These are phyloP conservation scores for Citrus reticulata DNA, from an alignment of 345 rosid genomes.

Conservation along the genomic window DNA sequence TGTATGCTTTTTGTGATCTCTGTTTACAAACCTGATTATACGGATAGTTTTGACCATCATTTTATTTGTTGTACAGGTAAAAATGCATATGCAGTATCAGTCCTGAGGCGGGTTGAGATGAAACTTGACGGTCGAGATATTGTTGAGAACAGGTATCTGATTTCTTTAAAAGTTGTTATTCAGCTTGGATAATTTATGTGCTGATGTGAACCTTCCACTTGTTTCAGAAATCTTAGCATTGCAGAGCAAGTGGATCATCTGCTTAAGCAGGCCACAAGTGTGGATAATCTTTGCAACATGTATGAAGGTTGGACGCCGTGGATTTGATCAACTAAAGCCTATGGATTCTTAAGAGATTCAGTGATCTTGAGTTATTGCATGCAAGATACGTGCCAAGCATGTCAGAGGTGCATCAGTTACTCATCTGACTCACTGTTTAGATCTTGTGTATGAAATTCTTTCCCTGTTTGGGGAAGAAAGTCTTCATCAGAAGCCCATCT, in stretches of 20 bases:
- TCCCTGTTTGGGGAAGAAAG: background rate
- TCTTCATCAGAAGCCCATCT: background rate
- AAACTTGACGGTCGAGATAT: slow-evolving; percentile 79
- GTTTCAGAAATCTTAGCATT: slow-evolving; percentile 58
- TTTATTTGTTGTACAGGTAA: slow-evolving; percentile 43
- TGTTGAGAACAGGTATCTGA: slow-evolving; percentile 53
- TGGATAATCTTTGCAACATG: slow-evolving; percentile 96
- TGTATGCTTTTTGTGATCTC: background rate
- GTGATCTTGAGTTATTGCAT: slow-evolving; percentile 3
- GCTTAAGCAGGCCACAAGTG: slow-evolving; percentile 75
- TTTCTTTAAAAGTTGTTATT: background rate
- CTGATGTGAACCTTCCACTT: background rate
- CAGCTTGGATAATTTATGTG: background rate
- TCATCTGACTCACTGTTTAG: background rate
- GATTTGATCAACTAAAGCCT: slow-evolving; percentile 47
- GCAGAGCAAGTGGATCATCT: slow-evolving; percentile 86
- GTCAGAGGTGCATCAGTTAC: slow-evolving; percentile 10
- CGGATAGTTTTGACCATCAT: background rate
- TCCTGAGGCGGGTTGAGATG: slow-evolving; percentile 72
- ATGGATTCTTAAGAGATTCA: background rate
- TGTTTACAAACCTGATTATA: background rate
- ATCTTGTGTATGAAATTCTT: background rate
- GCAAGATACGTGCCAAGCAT: background rate
- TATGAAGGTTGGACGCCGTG: slow-evolving; percentile 99
- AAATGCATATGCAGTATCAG: slow-evolving; percentile 82